Percentiles rank a stretch among this genome's conserved stretches.
These are phyloP conservation scores for Pleodorina starrii DNA, from an alignment of 139 green algal species.

Conservation along the genomic window DNA sequence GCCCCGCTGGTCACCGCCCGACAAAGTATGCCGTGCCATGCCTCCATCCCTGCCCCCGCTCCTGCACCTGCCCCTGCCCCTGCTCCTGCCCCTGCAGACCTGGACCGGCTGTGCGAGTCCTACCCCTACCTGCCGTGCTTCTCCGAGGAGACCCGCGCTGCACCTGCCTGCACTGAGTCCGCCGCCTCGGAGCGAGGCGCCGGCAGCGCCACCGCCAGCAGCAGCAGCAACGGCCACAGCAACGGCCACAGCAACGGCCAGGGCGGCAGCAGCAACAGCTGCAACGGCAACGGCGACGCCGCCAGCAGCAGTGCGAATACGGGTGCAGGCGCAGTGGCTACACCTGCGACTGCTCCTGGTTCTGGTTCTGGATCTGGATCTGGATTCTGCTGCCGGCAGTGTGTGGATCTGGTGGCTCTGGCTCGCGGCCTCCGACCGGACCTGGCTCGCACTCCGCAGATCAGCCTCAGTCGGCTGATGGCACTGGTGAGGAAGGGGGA, in stretches of 20 bases:
- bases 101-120: slow-evolving; percentile 33
- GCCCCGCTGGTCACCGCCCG: no score
- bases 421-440: not conserved
- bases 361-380: no score
- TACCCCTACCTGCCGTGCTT: slow-evolving; percentile 53
- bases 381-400: not conserved
- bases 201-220: not conserved
- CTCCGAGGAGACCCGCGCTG: not conserved
- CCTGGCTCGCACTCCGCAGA: not conserved
- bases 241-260: not conserved
- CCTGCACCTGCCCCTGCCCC: no score
- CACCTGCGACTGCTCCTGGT: no score
- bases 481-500: not conserved
- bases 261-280: not conserved
- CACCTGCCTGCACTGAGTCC: not conserved
- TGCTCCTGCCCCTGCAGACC: no score
- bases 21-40: no score
- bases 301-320: not conserved
- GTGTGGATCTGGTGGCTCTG: slow-evolving; percentile 48
- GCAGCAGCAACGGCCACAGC: not conserved
- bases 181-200: not conserved
- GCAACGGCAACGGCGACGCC: no score
- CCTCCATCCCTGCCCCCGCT: no score
- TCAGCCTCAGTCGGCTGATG: slow-evolving; percentile 43
- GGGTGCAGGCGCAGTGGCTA: no score